Percentiles rank a stretch among this genome's conserved stretches.
phyloP scores from a whole-genome alignment of 305 asterid species.

The Nicotiana rustica region DNA sequence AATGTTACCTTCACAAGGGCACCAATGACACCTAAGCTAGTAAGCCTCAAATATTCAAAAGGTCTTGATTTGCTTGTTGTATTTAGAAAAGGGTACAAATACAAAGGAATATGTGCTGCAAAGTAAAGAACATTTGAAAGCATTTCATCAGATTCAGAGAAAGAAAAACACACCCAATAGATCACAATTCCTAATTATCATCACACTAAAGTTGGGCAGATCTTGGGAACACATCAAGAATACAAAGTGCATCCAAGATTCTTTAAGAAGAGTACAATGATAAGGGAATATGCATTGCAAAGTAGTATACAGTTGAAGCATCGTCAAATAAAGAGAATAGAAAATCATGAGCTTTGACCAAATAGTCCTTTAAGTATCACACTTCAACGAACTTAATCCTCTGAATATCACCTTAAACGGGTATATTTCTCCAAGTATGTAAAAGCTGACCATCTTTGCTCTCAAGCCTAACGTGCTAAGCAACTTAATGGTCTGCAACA shows the following conservation, averaged over 20 bases:
- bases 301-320: constrained; percentile 25
- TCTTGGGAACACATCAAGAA: neutral
- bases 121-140: constrained; percentile 20
- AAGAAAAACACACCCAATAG: constrained; percentile 5
- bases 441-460: neutral
- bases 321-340: neutral
- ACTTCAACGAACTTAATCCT: neutral
- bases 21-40: constrained; percentile 96
- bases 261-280: constrained; percentile 71
- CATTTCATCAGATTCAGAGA: neutral
- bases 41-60: constrained; percentile 93
- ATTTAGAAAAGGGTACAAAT: constrained; percentile 92
- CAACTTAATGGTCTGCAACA: neutral
- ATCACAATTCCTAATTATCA: neutral
- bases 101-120: constrained; percentile 95
- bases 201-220: neutral
- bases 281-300: constrained; percentile 87
- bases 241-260: neutral
- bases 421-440: neutral
- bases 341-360: neutral
- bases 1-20: constrained; percentile 90
- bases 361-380: constrained; percentile 9
- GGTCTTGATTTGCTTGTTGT: constrained; percentile 97
- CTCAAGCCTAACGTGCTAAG: neutral
- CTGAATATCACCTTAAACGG: constrained; percentile 1